Conservation (phyloP, 2,329 filamentous ascomycete species). For the Cyanodermella asteris region DNA sequence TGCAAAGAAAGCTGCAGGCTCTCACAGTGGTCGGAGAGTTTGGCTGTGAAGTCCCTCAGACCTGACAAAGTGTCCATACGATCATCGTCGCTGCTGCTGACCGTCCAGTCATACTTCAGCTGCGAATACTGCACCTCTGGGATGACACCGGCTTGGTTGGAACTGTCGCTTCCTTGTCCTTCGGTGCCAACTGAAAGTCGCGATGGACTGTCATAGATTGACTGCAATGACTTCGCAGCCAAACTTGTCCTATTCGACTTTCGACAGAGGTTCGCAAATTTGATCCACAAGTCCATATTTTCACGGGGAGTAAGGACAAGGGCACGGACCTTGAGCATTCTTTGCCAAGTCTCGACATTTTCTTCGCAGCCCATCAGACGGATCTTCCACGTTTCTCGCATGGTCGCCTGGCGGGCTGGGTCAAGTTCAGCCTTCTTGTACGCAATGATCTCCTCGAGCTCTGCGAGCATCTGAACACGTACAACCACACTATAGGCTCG, state of each 20-base stretch:
- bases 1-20: conserved; percentile 31
- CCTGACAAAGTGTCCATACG: conserved; percentile 40
- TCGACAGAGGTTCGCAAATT: conserved; percentile 92
- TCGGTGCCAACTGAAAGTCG: conserved; percentile 21
- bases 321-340: conserved; percentile 85
- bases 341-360: conserved; percentile 95
- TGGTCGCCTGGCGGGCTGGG: conserved; percentile 66
- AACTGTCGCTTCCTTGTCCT: conserved; percentile 17
- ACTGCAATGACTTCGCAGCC: conserved; percentile 83
- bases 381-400: conserved; percentile 90
- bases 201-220: conserved; percentile 66
- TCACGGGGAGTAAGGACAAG: conserved; percentile 80
- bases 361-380: conserved; percentile 85
- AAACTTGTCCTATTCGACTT: conserved; percentile 89
- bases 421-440: conserved; percentile 80
- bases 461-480: conserved; percentile 94
- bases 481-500: conserved; percentile 96
- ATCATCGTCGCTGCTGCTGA: conserved; percentile 34
- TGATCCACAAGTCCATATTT: conserved; percentile 99
- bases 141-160: conserved; percentile 16
- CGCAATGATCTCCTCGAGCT: conserved; percentile 89
- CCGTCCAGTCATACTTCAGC: conserved; percentile 87
- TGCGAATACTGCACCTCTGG: conserved; percentile 90
- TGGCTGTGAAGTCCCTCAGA: conserved; percentile 38
- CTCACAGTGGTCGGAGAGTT: conserved; percentile 36